These are phyloP conservation scores for Mucor lusitanicus DNA, from an alignment of 371 early-diverging fungal genomes.

Conservation along the genomic window DNA sequence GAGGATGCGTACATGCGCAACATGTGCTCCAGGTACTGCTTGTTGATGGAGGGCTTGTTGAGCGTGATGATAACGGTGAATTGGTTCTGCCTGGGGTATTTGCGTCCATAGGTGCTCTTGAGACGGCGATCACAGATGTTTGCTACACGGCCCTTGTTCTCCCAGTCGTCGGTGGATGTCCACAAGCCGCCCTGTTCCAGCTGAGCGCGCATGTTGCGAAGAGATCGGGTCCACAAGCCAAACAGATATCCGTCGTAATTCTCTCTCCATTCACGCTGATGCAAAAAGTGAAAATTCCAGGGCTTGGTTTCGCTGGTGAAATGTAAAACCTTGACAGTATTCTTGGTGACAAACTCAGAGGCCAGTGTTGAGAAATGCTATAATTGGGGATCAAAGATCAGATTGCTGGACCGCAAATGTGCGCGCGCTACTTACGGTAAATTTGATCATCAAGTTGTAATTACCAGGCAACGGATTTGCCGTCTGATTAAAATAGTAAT, in stretches of 20 bases:
- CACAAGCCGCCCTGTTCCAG: conserved; percentile 10
- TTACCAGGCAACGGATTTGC: conserved; percentile 27
- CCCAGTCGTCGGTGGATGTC: neutral
- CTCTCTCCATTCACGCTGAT: conserved; percentile 36
- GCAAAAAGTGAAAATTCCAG: conserved; percentile 36
- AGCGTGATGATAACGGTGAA: conserved; percentile 21
- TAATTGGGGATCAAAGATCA: neutral
- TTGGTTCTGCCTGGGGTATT: conserved; percentile 12
- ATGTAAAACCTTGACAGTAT: conserved; percentile 34
- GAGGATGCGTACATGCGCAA: conserved; percentile 9
- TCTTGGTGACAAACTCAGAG: conserved; percentile 16
- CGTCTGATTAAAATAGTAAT: conserved; percentile 35
- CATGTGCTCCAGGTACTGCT: conserved; percentile 3
- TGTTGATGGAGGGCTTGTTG: neutral
- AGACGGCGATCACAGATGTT: conserved; percentile 16
- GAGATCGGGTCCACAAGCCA: conserved; percentile 25
- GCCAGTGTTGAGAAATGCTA: conserved; percentile 33
- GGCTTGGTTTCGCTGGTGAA: conserved; percentile 43
- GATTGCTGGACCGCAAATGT: neutral
- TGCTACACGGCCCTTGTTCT: conserved; percentile 9
- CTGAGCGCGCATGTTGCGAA: conserved; percentile 10
- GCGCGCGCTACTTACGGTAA: conserved; percentile 22
- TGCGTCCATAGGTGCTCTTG: conserved; percentile 9
- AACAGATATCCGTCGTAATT: conserved; percentile 38
- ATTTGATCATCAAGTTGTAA: conserved; percentile 42